phyloP scores from a whole-genome alignment of 148 eudicot genomes.

The Fagopyrum homotropicum region DNA sequence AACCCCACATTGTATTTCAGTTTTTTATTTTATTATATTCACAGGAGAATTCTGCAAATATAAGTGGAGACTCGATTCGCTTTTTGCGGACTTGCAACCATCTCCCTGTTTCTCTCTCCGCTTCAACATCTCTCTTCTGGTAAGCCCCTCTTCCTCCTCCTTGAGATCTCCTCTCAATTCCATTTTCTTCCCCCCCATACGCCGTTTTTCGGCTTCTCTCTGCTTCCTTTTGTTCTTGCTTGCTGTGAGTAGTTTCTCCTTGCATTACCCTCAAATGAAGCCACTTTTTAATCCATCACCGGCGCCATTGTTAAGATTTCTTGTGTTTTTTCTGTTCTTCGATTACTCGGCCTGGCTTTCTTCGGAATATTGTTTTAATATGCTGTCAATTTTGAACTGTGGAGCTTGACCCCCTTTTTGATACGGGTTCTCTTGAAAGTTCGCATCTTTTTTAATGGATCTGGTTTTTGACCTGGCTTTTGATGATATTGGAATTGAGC shows the following conservation, averaged over 20 bases:
- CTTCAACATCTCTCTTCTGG: constrained; percentile 14
- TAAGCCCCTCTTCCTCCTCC: constrained; percentile 11
- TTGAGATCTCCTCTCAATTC: background rate
- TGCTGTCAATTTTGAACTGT: background rate
- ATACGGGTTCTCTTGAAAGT: background rate
- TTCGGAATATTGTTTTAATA: background rate
- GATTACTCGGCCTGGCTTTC: background rate
- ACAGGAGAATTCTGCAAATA: background rate
- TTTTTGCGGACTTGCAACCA: constrained; percentile 8
- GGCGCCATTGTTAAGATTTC: background rate
- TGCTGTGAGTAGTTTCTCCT: background rate
- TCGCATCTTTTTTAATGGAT: background rate
- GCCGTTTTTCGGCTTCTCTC: background rate
- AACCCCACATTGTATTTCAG: background rate
- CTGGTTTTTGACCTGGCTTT: background rate
- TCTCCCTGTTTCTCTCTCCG: background rate
- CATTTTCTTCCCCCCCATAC: background rate
- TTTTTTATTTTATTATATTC: background rate
- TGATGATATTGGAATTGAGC: background rate
- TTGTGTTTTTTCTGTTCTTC: background rate
- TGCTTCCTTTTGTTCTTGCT: background rate
- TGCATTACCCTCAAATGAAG: background rate
- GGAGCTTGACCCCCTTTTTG: background rate
- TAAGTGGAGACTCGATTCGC: constrained; percentile 1
- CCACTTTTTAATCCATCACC: background rate